Percentiles rank a stretch among this genome's conserved stretches.
phyloP scores from a whole-genome alignment of 495 filamentous ascomycete genomes.

The Cenococcum geophilum region DNA sequence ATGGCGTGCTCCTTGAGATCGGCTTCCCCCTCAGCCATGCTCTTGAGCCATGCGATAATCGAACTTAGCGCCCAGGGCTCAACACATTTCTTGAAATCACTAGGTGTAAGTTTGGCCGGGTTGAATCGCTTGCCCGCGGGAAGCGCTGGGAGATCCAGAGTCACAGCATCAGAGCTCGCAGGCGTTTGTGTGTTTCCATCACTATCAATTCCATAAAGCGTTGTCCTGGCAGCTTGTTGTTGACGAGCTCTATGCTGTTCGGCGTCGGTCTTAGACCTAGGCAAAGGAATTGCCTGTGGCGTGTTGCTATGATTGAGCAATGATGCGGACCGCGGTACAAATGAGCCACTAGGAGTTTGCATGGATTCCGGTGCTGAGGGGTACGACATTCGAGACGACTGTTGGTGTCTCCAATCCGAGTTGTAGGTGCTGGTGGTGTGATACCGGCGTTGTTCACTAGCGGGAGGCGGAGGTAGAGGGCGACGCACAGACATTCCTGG shows the following conservation, averaged over 20 bases:
- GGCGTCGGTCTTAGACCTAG: constrained; percentile 91
- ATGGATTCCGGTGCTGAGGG: constrained; percentile 28
- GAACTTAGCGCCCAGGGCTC: constrained; percentile 93
- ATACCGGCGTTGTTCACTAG: constrained; percentile 27
- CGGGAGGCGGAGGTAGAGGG: constrained; percentile 75
- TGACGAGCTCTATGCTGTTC: constrained; percentile 52
- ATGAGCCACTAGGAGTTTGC: constrained; percentile 20
- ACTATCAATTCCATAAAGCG: constrained; percentile 36
- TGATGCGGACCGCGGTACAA: constrained; percentile 80
- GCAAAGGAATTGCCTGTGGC: constrained; percentile 71
- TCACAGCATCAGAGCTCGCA: constrained; percentile 46
- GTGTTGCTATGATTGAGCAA: constrained; percentile 73
- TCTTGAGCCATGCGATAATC: constrained; percentile 79
- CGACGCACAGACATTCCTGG: constrained; percentile 61
- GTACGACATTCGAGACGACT: constrained; percentile 21
- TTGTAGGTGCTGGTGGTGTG: constrained; percentile 19
- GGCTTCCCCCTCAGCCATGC: constrained; percentile 75
- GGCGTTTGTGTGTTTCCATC: constrained; percentile 44
- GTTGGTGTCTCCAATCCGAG: constrained; percentile 24
- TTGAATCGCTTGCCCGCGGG: constrained; percentile 54
- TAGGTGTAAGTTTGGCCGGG: constrained; percentile 75
- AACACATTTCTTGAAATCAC: constrained; percentile 76
- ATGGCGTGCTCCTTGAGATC: constrained; percentile 79
- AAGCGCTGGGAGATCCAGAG: constrained; percentile 46
- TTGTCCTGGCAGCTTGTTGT: constrained; percentile 40